Evolutionary conservation across 116 monocot genomes (phyloP).

Genomic region (Papilionanthe hybrid): DNA sequence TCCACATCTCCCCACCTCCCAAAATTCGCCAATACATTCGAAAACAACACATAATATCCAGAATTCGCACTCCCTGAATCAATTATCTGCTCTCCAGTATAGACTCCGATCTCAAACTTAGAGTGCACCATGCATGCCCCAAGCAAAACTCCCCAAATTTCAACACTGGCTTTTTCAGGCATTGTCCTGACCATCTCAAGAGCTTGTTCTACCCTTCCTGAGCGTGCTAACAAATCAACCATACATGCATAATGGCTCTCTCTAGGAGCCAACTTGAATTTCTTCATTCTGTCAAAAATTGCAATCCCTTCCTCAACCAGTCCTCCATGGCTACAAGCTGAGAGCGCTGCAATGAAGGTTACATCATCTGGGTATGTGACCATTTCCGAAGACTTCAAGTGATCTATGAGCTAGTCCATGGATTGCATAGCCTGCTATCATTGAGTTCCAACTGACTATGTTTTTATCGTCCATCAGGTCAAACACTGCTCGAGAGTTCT

Average conservation of each 20-base stretch:
- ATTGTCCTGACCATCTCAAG: conserved; percentile 30
- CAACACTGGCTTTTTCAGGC: conserved; percentile 28
- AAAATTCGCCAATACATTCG: conserved; percentile 48
- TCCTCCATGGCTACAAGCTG: conserved; percentile 69
- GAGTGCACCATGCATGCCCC: conserved; percentile 46
- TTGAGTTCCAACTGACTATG: conserved; percentile 50
- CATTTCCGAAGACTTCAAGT: conserved; percentile 31
- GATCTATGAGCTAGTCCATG: conserved; percentile 36
- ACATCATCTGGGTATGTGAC: conserved; percentile 52
- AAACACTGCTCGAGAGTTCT: conserved; percentile 38
- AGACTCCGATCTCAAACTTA: conserved; percentile 38
- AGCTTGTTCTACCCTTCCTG: conserved; percentile 49
- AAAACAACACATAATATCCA: conserved; percentile 49
- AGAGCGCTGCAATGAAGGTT: conserved; percentile 45
- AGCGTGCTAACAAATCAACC: conserved; percentile 48
- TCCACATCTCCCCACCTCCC: conserved; percentile 58
- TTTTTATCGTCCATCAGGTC: conserved; percentile 40
- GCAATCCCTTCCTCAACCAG: conserved; percentile 42
- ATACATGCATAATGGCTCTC: conserved; percentile 47
- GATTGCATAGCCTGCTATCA: conserved; percentile 54
- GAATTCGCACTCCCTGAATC: conserved; percentile 21
- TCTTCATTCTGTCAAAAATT: conserved; percentile 43
- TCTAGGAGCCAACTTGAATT: conserved; percentile 22
- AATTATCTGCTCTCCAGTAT: conserved; percentile 29
- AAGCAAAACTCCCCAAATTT: conserved; percentile 51